Evolutionary conservation across 2,329 filamentous ascomycete genomes (phyloP).

Genomic region (Fusarium equiseti): DNA sequence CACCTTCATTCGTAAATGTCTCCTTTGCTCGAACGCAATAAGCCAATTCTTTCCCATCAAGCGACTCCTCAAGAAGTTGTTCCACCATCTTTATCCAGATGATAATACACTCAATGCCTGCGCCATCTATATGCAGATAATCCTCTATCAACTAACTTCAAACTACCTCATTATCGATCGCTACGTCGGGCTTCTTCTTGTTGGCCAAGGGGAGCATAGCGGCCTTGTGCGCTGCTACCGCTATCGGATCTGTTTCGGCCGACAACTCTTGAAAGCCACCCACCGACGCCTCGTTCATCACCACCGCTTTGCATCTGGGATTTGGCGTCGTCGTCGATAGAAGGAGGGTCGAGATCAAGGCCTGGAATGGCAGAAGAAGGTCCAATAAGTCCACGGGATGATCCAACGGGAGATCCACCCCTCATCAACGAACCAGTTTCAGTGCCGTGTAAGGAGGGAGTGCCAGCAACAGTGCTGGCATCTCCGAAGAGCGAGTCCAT

Average conservation of each 20-base stretch:
- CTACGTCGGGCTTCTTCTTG: slow-evolving; percentile 53
- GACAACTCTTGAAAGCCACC: slow-evolving; percentile 62
- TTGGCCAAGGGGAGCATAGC: slow-evolving; percentile 58
- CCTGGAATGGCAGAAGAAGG: slow-evolving; percentile 80
- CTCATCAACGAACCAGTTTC: slow-evolving; percentile 88
- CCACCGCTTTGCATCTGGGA: slow-evolving; percentile 53
- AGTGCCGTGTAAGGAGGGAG: slow-evolving; percentile 79
- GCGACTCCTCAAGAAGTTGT: slow-evolving; percentile 24
- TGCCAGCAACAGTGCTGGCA: slow-evolving; percentile 82
- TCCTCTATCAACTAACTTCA: slow-evolving; percentile 44
- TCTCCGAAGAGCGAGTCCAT: slow-evolving; percentile 97
- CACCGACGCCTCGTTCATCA: slow-evolving; percentile 60
- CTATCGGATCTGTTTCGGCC: slow-evolving; percentile 56
- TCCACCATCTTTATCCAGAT: slow-evolving; percentile 32
- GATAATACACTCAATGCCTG: slow-evolving; percentile 33
- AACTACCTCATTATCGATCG: slow-evolving; percentile 42
- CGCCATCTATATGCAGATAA: slow-evolving; percentile 57
- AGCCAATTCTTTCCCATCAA: slow-evolving; percentile 17
- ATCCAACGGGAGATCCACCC: slow-evolving; percentile 78
- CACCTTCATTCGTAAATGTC: slow-evolving; percentile 27
- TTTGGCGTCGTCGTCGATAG: slow-evolving; percentile 65
- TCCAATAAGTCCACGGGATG: slow-evolving; percentile 71
- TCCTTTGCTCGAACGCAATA: slow-evolving; percentile 4
- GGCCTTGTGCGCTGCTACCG: slow-evolving; percentile 55
- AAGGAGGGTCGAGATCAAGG: slow-evolving; percentile 83